Conservation (phyloP, 495 filamentous ascomycete genomes). For the Trichocladium antarcticum region DNA sequence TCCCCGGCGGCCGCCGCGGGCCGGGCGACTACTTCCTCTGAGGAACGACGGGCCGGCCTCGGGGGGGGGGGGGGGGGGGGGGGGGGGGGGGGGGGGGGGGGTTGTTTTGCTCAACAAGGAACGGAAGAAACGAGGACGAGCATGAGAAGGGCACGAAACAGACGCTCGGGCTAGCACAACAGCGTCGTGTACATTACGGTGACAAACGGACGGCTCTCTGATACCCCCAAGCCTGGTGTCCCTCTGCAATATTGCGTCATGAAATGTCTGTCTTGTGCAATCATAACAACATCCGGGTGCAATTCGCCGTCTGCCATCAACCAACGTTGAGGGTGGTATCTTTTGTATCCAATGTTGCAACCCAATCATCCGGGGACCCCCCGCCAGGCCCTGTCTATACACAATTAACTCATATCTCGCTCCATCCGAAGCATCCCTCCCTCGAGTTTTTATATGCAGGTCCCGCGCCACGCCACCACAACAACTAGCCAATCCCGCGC, state of each 20-base stretch:
- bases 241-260: too few species aligned
- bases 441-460: not conserved
- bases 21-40: constrained; percentile 93
- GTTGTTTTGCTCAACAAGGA: not conserved
- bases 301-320: too few species aligned
- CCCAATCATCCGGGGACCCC: too few species aligned
- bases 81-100: not conserved
- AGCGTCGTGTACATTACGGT: not conserved
- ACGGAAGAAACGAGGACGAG: not conserved
- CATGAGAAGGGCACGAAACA: not conserved
- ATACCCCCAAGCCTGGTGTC: not conserved
- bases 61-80: not conserved
- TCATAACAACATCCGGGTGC: too few species aligned
- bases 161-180: not conserved
- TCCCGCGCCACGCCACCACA: not conserved
- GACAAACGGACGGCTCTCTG: not conserved
- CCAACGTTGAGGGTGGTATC: too few species aligned
- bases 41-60: not conserved
- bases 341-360: too few species aligned
- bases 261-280: too few species aligned
- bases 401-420: too few species aligned
- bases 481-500: not conserved
- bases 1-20: constrained; percentile 69
- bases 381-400: too few species aligned
- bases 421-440: too few species aligned